Base-by-base conservation (phyloP, 805 yeast species). In the Naumovozyma dairenensis region DNA sequence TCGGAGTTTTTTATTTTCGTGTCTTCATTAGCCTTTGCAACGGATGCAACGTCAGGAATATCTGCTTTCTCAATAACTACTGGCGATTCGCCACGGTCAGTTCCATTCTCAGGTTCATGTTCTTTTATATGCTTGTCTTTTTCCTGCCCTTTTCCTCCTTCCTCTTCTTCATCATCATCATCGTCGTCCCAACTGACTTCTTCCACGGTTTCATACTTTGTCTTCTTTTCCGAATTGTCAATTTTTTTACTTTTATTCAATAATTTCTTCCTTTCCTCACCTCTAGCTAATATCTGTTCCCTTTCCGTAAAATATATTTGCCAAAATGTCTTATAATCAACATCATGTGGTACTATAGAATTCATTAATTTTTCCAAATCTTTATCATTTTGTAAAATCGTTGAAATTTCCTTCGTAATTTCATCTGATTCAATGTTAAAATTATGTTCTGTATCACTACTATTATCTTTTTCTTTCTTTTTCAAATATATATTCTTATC, bases 251-350 rank as follows among this genome's bases (percentile, higher is more conserved):
- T 61, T 37, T 57, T 61, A 21, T 68, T 62, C 29, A 83, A 62
- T 35, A 82, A 62, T 43, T 69, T 68, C 57, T 77, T 78, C 50
- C 94, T 68, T 51, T 74, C 67, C 47, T 63, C 62, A 47, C 85
- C 94, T 45, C 71, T 77, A 29, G 68, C 67, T 27, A 71, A 65
- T 15, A 84, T 71, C 44, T 66, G 65, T 9, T 59, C 53, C 37
- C 69, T 71, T 48, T 69, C 62, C 34, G 60, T 64, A 57, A 74
- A 80, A 57, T 83, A 86, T 21, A 77, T 67, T 29, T 63, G 60
- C 96, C 96, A 87, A 55, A 87, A 87, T 30, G 63, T 63, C 17
- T 68, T 61, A 46, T 77, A 80, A 3, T 72, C 48, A 24, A 78
- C 57, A 44, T 69, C 54, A 6, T 66, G 70, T 0, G 94, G 94